Base-by-base conservation (phyloP, 106 monocot genomes). In the Phalaenopsis equestris region DNA sequence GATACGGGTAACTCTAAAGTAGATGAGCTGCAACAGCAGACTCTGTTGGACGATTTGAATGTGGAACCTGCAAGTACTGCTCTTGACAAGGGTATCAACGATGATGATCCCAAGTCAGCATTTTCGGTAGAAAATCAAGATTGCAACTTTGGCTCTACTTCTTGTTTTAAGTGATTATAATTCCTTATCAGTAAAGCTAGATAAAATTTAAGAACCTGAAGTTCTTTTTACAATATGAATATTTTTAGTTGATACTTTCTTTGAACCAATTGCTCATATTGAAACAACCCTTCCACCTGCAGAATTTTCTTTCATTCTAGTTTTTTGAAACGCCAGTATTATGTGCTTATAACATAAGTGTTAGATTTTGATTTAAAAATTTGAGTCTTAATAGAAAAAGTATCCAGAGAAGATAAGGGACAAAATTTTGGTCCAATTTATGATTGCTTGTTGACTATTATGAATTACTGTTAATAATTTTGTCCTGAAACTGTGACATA, bases 51-150 rank as follows among this genome's bases (percentile, higher is more conserved):
- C 67, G 94, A 93, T 79, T 57, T 88, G 55, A 91, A 79, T 82
- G 81, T 42, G 30, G 92, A 94, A 72, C 47, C 86, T 81, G 73
- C 76, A 19, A 85, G 76, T 88, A 81, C 88, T 80, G 83, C 77
- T 77, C 42, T 85, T n/a, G 86, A 85, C 73, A 94, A 89, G 79
- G 82, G 78, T 56, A 84, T 73, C 14, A 86, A 43, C 24, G 92
- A 98, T 75, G 98, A 95, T 81, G 92, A 93, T 79, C 47, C 84
- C 79, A 91, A 93, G 82, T 78, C 87, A 43, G 48, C 91, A 41
- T 90, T 82, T 36, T 55, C 58, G 87, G 98, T 99, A 90, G 68
- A 42, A 70, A 23, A 24, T 24, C 24, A 65, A 24, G 21, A 23
- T 65, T 6, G 8, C 64, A 65, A 23, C 14, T 65, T 23, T 57